These are phyloP conservation scores for Obba rivulosa DNA, from an alignment of 768 basidiomycete genomes.

Conservation along the genomic window DNA sequence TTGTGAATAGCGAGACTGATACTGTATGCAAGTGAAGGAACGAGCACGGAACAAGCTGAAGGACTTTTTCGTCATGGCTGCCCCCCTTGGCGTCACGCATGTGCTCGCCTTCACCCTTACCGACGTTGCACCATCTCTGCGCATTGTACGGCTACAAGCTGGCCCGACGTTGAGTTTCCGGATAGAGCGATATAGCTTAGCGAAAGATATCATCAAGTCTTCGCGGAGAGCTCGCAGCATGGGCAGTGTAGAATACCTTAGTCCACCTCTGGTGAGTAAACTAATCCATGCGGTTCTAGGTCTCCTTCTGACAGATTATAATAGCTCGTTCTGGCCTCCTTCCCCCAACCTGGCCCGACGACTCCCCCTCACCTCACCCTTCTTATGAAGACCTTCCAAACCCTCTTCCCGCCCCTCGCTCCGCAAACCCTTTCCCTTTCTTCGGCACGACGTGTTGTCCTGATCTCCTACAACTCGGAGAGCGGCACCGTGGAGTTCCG, in stretches of 20 bases:
- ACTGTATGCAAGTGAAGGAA: conserved; percentile 53
- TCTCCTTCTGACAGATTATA: neutral
- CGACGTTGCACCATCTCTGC: conserved; percentile 76
- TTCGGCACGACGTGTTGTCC: conserved; percentile 89
- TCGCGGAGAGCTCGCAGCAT: conserved; percentile 66
- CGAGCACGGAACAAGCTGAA: conserved; percentile 84
- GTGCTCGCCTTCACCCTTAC: conserved; percentile 89
- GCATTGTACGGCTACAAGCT: conserved; percentile 80
- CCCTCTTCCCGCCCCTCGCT: conserved; percentile 90
- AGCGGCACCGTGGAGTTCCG: conserved; percentile 86
- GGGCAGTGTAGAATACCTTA: conserved; percentile 80
- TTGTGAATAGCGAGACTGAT: neutral
- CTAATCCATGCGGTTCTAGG: neutral
- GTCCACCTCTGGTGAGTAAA: conserved; percentile 76
- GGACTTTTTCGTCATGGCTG: conserved; percentile 91
- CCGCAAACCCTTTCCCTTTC: conserved; percentile 76
- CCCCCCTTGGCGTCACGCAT: conserved; percentile 87
- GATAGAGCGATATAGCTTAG: conserved; percentile 86
- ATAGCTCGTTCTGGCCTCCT: conserved; percentile 90
- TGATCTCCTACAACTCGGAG: conserved; percentile 85
- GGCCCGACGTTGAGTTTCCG: conserved; percentile 95
- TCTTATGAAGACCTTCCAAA: conserved; percentile 94
- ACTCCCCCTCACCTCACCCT: conserved; percentile 84
- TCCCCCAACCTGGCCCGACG: conserved; percentile 65
- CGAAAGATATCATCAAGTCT: conserved; percentile 72